Conservation (phyloP, 768 basidiomycete species). For the Psilocybe cubensis region DNA sequence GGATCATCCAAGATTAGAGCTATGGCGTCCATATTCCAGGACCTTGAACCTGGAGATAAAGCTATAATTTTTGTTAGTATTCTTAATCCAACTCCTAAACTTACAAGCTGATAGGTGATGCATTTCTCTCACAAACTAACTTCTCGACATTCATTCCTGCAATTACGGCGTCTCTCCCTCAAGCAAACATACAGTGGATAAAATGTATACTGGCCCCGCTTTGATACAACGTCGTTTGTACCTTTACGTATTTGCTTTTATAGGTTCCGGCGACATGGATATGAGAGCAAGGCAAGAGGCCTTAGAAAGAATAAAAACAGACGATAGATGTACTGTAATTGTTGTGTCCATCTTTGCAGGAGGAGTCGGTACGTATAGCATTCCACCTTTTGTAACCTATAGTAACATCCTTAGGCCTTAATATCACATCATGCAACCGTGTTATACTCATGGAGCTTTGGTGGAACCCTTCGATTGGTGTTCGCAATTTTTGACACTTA, state of each 20-base stretch:
- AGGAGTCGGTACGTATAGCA: background rate
- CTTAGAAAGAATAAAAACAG: conserved; percentile 10
- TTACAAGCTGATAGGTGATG: background rate
- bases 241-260: background rate
- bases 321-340: conserved; percentile 15
- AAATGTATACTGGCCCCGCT: conserved; percentile 1
- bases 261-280: conserved; percentile 18
- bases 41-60: conserved; percentile 9
- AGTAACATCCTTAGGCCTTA: conserved; percentile 14
- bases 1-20: conserved; percentile 12
- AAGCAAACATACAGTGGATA: conserved; percentile 4
- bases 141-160: conserved; percentile 12
- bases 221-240: background rate
- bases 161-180: conserved; percentile 5
- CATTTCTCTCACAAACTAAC: conserved; percentile 6
- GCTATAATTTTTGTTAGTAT: conserved; percentile 21
- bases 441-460: conserved; percentile 27
- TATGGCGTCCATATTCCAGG: conserved; percentile 7
- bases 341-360: conserved; percentile 21
- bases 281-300: conserved; percentile 1
- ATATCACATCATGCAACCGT: conserved; percentile 24
- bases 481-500: no score
- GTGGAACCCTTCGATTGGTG: conserved; percentile 28
- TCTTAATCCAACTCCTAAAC: no score
- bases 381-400: background rate